A percentile compares a stretch with the other conserved stretches of the same genome.
Conservation (phyloP, 495 filamentous ascomycete genomes). For the Xylaria sp. region DNA sequence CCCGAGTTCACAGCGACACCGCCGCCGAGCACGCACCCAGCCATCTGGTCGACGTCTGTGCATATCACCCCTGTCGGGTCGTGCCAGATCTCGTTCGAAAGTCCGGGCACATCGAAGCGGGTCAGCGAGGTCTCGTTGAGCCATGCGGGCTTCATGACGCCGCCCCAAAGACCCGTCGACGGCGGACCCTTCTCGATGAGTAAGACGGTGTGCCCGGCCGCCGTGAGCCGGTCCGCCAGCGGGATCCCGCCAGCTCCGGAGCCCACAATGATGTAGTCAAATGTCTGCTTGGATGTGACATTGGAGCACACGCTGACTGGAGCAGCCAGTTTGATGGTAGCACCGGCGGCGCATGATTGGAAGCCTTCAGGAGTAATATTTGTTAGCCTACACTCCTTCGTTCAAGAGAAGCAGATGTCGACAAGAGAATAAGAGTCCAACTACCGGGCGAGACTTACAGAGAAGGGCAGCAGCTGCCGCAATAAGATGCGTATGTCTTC, state of each 20-base stretch:
- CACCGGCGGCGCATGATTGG: slow-evolving; percentile 30
- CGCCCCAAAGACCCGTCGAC: slow-evolving; percentile 58
- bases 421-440: background rate
- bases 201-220: slow-evolving; percentile 61
- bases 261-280: slow-evolving; percentile 67
- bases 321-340: slow-evolving; percentile 34
- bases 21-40: slow-evolving; percentile 72
- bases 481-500: slow-evolving; percentile 28
- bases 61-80: slow-evolving; percentile 62
- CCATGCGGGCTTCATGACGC: slow-evolving; percentile 59
- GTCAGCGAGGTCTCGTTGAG: slow-evolving; percentile 66
- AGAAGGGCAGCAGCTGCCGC: slow-evolving; percentile 30
- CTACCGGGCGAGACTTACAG: slow-evolving; percentile 31
- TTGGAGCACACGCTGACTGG: slow-evolving; percentile 35
- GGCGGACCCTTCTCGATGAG: slow-evolving; percentile 64
- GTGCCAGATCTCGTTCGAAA: slow-evolving; percentile 65
- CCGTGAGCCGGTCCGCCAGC: slow-evolving; percentile 62
- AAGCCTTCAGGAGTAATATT: slow-evolving; percentile 14
- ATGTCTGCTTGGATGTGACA: slow-evolving; percentile 48
- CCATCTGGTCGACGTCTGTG: slow-evolving; percentile 66
- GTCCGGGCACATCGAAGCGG: slow-evolving; percentile 72
- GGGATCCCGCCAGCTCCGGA: slow-evolving; percentile 65
- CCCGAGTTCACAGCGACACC: slow-evolving; percentile 69
- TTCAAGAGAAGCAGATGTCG: background rate
- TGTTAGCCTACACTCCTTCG: slow-evolving; percentile 26